Percentiles rank a stretch among this genome's conserved stretches.
phyloP scores from a whole-genome alignment of 768 basidiomycete genomes.

The Collybiopsis luxurians region DNA sequence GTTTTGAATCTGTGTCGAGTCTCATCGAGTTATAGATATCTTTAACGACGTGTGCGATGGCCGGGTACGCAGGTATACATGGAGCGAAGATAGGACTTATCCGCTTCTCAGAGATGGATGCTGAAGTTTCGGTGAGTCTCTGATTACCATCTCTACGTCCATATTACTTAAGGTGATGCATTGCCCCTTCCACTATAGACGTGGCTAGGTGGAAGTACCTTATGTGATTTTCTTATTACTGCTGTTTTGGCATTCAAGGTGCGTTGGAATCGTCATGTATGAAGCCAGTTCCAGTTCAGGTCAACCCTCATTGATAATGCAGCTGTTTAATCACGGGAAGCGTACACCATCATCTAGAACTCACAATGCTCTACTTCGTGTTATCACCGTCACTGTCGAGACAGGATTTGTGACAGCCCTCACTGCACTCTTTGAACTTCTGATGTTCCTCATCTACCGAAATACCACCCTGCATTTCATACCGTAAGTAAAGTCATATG shows the following conservation, averaged over 20 bases:
- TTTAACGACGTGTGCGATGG: neutral
- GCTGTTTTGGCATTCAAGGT: neutral
- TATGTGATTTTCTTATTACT: neutral
- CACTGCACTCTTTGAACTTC: slow-evolving; percentile 4
- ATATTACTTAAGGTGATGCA: too few relatives aligned
- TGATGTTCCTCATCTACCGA: slow-evolving; percentile 4
- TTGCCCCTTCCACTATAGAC: too few relatives aligned
- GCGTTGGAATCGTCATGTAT: neutral
- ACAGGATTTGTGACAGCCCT: slow-evolving; percentile 12
- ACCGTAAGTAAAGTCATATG: too few relatives aligned
- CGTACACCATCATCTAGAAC: neutral
- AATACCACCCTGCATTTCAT: slow-evolving; percentile 7
- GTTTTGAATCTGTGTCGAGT: neutral
- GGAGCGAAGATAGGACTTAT: neutral
- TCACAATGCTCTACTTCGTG: neutral
- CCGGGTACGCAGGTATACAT: neutral
- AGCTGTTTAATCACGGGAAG: neutral
- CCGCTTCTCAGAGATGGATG: neutral
- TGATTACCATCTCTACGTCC: too few relatives aligned
- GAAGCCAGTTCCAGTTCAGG: neutral
- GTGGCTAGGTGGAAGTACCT: neutral
- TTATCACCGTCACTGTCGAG: slow-evolving; percentile 8
- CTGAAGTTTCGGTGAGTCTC: neutral
- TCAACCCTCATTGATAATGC: neutral
- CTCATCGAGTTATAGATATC: neutral